Evolutionary conservation across 1,284 basidiomycete genomes (phyloP).

Genomic region (Leccinum griseonigrum): DNA sequence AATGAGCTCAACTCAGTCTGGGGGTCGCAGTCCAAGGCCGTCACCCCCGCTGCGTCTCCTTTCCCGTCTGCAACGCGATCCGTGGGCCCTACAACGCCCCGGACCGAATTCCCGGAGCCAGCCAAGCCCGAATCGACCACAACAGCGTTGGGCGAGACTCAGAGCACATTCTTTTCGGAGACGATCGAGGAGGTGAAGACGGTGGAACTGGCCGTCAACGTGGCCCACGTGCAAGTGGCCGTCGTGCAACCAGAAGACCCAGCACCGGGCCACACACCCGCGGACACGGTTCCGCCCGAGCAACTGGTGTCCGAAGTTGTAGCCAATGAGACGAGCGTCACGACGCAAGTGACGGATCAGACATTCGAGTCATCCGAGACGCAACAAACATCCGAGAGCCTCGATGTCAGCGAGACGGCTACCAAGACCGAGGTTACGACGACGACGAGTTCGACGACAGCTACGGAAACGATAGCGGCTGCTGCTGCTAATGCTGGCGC

Average conservation of each 20-base stretch:
- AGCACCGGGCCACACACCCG: constrained; percentile 25
- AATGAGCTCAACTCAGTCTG: constrained; percentile 26
- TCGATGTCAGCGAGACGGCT: background rate
- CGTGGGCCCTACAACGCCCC: constrained; percentile 22
- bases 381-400: background rate
- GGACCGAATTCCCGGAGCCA: constrained; percentile 16
- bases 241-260: constrained; percentile 2
- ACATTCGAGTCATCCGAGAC: background rate
- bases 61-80: constrained; percentile 19
- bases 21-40: constrained; percentile 32
- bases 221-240: constrained; percentile 2
- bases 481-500: background rate
- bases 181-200: background rate
- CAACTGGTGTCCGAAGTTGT: constrained; percentile 9
- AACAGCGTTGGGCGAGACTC: constrained; percentile 13
- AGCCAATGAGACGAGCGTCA: background rate
- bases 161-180: constrained; percentile 3
- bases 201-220: constrained; percentile 10
- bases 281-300: constrained; percentile 26
- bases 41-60: constrained; percentile 28
- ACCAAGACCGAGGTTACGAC: background rate
- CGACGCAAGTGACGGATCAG: background rate
- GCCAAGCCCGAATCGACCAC: constrained; percentile 8
- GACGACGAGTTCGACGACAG: background rate
- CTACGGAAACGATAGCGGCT: background rate